Conservation (phyloP, 2,329 filamentous ascomycete genomes). For the Pseudogymnoascus sp. region DNA sequence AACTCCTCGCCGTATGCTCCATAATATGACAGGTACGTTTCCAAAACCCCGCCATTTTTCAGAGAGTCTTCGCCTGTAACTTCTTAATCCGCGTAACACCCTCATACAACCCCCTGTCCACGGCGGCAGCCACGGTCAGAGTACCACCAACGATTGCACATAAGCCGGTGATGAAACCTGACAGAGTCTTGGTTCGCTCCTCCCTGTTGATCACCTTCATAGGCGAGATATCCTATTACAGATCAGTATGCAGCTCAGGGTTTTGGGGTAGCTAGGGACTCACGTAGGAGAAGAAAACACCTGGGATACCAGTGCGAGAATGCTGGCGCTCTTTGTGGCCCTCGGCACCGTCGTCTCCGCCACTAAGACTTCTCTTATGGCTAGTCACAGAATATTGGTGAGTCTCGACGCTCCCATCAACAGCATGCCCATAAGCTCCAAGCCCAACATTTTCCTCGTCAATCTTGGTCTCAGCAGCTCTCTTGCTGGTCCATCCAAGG, state of each 20-base stretch:
- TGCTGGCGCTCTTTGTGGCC: conserved; percentile 90
- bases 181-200: conserved; percentile 78
- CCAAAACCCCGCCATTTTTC: conserved; percentile 12
- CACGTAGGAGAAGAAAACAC: conserved; percentile 97
- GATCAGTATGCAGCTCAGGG: conserved; percentile 18
- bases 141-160: conserved; percentile 94
- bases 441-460: conserved; percentile 52
- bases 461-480: conserved; percentile 32
- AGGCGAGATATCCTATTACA: conserved; percentile 78
- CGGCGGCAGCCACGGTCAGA: conserved; percentile 85
- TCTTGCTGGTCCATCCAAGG: conserved; percentile 71
- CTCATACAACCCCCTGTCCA: conserved; percentile 89
- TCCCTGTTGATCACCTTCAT: conserved; percentile 99
- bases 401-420: conserved; percentile 82
- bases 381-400: conserved; percentile 98
- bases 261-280: conserved; percentile 33
- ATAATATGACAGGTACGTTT: conserved; percentile 7
- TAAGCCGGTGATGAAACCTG: conserved; percentile 85
- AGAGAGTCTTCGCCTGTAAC: conserved; percentile 60
- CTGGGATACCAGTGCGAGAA: conserved; percentile 84
- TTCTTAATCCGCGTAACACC: conserved; percentile 81
- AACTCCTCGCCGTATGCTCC: conserved; percentile 4
- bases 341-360: conserved; percentile 76
- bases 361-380: conserved; percentile 80
- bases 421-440: conserved; percentile 58